Evolutionary conservation across 306 rosid genomes (phyloP).

Genomic region (Medicago lupulina): DNA sequence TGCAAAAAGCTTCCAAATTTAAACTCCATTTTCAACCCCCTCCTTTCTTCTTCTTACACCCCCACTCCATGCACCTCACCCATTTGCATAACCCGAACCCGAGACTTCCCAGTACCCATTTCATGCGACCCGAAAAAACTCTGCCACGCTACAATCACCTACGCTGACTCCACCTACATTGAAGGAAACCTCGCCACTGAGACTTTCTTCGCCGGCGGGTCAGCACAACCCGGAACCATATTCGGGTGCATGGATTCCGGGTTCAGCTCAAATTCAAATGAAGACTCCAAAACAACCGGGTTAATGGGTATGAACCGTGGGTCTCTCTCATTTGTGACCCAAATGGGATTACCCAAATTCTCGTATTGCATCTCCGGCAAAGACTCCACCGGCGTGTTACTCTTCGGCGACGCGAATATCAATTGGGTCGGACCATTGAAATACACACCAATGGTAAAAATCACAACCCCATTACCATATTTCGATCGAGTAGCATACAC

Average conservation of each 20-base stretch:
- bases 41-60: constrained; percentile 60
- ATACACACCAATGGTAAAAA: constrained; percentile 75
- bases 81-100: constrained; percentile 68
- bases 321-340: constrained; percentile 67
- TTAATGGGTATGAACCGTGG: constrained; percentile 91
- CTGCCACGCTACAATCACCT: constrained; percentile 75
- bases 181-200: constrained; percentile 88
- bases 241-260: constrained; percentile 91
- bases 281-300: constrained; percentile 82
- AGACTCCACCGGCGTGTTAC: constrained; percentile 69
- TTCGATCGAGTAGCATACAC: constrained; percentile 86
- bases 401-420: constrained; percentile 63
- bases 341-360: constrained; percentile 73
- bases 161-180: constrained; percentile 71
- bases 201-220: constrained; percentile 53
- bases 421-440: constrained; percentile 66
- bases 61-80: constrained; percentile 69
- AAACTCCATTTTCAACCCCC: constrained; percentile 62
- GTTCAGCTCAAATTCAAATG: constrained; percentile 70
- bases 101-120: constrained; percentile 65
- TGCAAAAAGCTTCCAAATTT: constrained; percentile 59
- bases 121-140: constrained; percentile 70
- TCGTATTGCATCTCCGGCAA: constrained; percentile 79
- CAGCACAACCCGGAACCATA: constrained; percentile 53
- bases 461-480: constrained; percentile 73